A percentile compares a stretch with the other conserved stretches of the same genome.
Evolutionary conservation across 2,329 filamentous ascomycete genomes (phyloP).

Genomic region (Diaporthe aspalathi): DNA sequence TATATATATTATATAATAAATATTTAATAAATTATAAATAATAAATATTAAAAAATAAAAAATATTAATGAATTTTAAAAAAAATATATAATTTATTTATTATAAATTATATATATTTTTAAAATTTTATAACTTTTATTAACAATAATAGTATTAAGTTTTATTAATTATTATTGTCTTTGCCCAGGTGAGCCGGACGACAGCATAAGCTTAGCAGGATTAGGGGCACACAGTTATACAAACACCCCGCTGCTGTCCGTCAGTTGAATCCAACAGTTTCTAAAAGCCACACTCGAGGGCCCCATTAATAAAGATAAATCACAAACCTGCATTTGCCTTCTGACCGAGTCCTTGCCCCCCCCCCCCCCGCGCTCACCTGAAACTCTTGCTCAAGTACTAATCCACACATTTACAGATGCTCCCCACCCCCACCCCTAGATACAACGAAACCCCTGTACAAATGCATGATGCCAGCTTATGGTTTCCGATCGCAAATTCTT

Average conservation of each 20-base stretch:
- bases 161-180: not conserved
- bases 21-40: too few relatives aligned
- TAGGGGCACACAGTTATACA: too few relatives aligned
- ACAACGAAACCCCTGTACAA: slow-evolving; percentile 13
- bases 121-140: too few relatives aligned
- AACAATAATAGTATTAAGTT: slow-evolving; percentile 7
- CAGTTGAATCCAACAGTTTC: not conserved
- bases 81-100: too few relatives aligned
- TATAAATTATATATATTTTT: too few relatives aligned
- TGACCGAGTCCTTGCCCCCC: not conserved
- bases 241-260: too few relatives aligned
- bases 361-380: not conserved
- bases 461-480: slow-evolving; percentile 5
- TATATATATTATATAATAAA: too few relatives aligned
- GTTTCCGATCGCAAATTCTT: not conserved
- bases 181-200: not conserved
- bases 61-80: too few relatives aligned
- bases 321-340: too few relatives aligned
- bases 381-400: not conserved
- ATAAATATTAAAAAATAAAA: too few relatives aligned
- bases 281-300: not conserved
- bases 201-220: too few relatives aligned
- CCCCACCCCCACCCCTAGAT: not conserved
- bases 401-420: slow-evolving; percentile 7
- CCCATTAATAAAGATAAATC: not conserved